Conservation (phyloP, 352 stramenopile genomes). For the Phytophthora citrophthora region DNA sequence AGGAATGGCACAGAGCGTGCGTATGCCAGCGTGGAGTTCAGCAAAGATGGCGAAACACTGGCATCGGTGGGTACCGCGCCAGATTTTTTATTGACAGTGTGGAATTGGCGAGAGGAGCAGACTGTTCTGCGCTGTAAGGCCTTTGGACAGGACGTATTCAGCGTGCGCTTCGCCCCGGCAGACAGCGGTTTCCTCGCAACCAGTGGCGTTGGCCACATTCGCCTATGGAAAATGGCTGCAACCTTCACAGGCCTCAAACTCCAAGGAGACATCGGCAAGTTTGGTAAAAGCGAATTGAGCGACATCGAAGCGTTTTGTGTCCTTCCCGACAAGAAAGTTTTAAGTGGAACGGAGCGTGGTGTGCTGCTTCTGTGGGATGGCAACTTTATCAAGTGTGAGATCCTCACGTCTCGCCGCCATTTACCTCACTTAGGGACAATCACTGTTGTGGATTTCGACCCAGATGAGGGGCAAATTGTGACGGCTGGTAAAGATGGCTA, state of each 20-base stretch:
- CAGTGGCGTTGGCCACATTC: constrained; percentile 93
- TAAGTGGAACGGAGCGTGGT: constrained; percentile 89
- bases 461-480: constrained; percentile 52
- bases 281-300: constrained; percentile 94
- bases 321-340: constrained; percentile 94
- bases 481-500: constrained; percentile 85
- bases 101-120: constrained; percentile 91
- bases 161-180: constrained; percentile 87
- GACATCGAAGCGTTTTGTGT: constrained; percentile 94
- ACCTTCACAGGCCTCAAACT: constrained; percentile 97
- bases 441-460: constrained; percentile 75
- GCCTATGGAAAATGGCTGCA: constrained; percentile 96
- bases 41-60: constrained; percentile 84
- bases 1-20: constrained; percentile 82
- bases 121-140: constrained; percentile 93
- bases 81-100: constrained; percentile 94
- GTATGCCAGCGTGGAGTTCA: constrained; percentile 84
- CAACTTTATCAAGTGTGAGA: constrained; percentile 96
- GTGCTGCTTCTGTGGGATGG: constrained; percentile 94
- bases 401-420: constrained; percentile 70
- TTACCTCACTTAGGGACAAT: constrained; percentile 78
- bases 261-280: constrained; percentile 96
- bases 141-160: constrained; percentile 95
- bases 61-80: constrained; percentile 87
- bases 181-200: constrained; percentile 93